These are phyloP conservation scores for Psilocybe cyanescens DNA, from an alignment of 768 basidiomycete species.

Conservation along the genomic window DNA sequence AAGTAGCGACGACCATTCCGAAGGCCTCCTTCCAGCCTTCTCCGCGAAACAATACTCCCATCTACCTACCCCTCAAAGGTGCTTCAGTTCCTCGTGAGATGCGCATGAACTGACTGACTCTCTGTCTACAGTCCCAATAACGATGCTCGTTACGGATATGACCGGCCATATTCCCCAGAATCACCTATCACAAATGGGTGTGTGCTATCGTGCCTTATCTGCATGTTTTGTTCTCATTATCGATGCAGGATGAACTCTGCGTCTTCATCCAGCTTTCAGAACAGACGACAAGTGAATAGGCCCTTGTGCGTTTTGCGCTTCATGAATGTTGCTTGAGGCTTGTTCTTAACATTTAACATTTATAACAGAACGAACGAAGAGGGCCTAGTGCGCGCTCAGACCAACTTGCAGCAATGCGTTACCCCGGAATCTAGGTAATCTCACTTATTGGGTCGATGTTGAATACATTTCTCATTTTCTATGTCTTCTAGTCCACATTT, in stretches of 20 bases:
- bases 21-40: slow-evolving; percentile 28
- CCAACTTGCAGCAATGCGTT: slow-evolving; percentile 38
- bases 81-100: background rate
- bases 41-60: slow-evolving; percentile 24
- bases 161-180: slow-evolving; percentile 23
- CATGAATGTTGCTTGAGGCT: slow-evolving; percentile 9
- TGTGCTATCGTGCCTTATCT: background rate
- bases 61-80: slow-evolving; percentile 33
- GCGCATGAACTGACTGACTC: background rate
- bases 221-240: background rate
- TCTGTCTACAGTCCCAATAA: slow-evolving; percentile 22
- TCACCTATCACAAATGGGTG: slow-evolving; percentile 26
- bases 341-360: slow-evolving; percentile 1
- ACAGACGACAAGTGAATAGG: slow-evolving; percentile 6
- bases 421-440: slow-evolving; percentile 53
- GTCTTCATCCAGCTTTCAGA: background rate
- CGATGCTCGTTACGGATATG: slow-evolving; percentile 26
- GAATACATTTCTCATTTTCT: background rate
- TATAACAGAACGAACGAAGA: slow-evolving; percentile 15
- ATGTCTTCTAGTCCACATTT: slow-evolving; percentile 25
- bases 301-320: slow-evolving; percentile 15
- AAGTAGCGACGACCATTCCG: slow-evolving; percentile 19
- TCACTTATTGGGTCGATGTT: too few species aligned
- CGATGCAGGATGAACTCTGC: background rate
- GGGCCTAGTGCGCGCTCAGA: slow-evolving; percentile 15